Percentiles rank a stretch among this genome's conserved stretches.
phyloP scores from a whole-genome alignment of 208 protist genomes.

The Naegleria fowleri region DNA sequence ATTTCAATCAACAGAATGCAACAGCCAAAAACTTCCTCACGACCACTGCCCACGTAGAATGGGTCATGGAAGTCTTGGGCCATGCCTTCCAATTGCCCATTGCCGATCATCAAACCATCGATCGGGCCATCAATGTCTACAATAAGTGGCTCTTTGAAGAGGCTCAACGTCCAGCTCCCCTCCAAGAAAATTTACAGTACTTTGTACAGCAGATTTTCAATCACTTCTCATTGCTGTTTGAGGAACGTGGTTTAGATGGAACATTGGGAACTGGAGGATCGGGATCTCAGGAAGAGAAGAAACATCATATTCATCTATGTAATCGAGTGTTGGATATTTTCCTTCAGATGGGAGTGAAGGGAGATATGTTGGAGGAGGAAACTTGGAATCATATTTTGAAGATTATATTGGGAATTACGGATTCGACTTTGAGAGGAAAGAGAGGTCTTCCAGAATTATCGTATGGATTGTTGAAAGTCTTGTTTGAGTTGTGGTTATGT shows the following conservation, averaged over 20 bases:
- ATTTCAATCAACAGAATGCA: not conserved
- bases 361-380: slow-evolving; percentile 3
- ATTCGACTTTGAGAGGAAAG: slow-evolving; percentile 9
- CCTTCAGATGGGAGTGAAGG: slow-evolving; percentile 17
- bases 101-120: slow-evolving; percentile 24
- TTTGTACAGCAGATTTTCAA: slow-evolving; percentile 30
- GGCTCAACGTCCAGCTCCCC: not conserved
- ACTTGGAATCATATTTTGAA: slow-evolving; percentile 32
- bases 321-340: slow-evolving; percentile 32
- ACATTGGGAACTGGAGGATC: not conserved
- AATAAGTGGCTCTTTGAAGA: slow-evolving; percentile 26
- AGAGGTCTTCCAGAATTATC: slow-evolving; percentile 19
- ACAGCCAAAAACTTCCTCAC: not conserved
- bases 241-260: slow-evolving; percentile 15
- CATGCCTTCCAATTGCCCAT: slow-evolving; percentile 30
- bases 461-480: slow-evolving; percentile 1
- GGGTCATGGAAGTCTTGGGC: slow-evolving; percentile 27
- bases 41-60: slow-evolving; percentile 13
- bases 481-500: slow-evolving; percentile 31
- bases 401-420: slow-evolving; percentile 28
- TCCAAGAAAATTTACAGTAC: slow-evolving; percentile 4
- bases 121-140: slow-evolving; percentile 29
- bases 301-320: slow-evolving; percentile 27
- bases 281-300: not conserved
- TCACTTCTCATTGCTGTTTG: slow-evolving; percentile 29